phyloP scores from a whole-genome alignment of 2,329 filamentous ascomycete species.

The Arthrinium puccinioides region DNA sequence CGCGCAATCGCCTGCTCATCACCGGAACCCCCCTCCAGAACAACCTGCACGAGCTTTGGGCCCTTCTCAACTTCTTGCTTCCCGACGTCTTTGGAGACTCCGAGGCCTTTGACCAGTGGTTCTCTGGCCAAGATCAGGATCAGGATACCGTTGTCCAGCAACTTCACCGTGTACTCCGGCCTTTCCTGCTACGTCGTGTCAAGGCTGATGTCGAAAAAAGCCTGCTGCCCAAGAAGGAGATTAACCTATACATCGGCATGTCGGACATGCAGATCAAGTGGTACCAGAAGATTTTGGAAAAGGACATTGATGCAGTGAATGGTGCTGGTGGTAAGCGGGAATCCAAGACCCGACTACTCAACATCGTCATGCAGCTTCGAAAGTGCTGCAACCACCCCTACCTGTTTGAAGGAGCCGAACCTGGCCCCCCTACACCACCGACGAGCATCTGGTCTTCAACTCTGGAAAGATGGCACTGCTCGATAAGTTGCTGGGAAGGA shows the following conservation, averaged over 20 bases:
- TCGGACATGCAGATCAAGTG: constrained; percentile 98
- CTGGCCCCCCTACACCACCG: constrained; percentile 94
- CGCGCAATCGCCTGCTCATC: constrained; percentile 87
- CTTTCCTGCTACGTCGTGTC: constrained; percentile 90
- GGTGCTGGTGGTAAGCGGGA: constrained; percentile 93
- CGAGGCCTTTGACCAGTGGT: constrained; percentile 97
- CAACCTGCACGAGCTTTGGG: constrained; percentile 97
- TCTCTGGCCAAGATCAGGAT: constrained; percentile 81
- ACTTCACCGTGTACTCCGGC: constrained; percentile 83
- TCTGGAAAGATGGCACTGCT: constrained; percentile 96
- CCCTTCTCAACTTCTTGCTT: constrained; percentile 92
- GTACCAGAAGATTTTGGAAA: constrained; percentile 98
- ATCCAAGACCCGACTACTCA: constrained; percentile 92
- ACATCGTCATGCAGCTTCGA: constrained; percentile 98
- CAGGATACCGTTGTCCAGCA: constrained; percentile 96
- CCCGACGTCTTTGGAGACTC: constrained; percentile 97
- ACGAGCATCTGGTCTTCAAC: constrained; percentile 90
- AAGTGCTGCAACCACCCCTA: constrained; percentile 99
- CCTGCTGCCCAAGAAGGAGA: constrained; percentile 90
- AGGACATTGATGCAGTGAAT: constrained; percentile 98
- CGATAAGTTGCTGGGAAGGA: constrained; percentile 78
- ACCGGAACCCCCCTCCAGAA: constrained; percentile 97
- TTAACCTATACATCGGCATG: constrained; percentile 97
- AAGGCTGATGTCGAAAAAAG: constrained; percentile 99
- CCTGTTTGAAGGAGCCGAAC: constrained; percentile 93